These are phyloP conservation scores for Colletotrichum camelliae DNA, from an alignment of 2,329 filamentous ascomycete species.

Conservation along the genomic window DNA sequence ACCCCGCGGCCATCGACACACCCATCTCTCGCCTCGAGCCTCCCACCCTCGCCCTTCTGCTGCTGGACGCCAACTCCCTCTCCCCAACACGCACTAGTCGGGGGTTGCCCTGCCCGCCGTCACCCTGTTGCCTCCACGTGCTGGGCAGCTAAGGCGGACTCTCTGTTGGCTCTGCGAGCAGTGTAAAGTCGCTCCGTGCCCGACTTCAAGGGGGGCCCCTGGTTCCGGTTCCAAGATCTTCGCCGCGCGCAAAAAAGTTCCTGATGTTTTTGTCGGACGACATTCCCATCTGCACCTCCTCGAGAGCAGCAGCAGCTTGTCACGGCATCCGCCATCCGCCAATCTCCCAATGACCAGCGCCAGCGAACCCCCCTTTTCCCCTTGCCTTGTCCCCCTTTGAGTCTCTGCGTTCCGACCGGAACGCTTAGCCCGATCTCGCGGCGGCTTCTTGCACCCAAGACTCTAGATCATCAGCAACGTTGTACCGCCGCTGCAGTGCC, in stretches of 20 bases:
- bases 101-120: slow-evolving; percentile 1
- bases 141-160: background rate
- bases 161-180: background rate
- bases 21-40: background rate
- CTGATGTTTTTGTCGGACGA: slow-evolving; percentile 7
- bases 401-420: background rate
- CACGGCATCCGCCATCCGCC: slow-evolving; percentile 10
- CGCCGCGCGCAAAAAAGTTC: slow-evolving; percentile 10
- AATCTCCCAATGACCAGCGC: background rate
- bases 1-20: slow-evolving; percentile 1
- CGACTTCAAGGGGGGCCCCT: background rate
- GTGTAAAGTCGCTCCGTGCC: background rate
- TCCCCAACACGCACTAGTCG: background rate
- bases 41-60: background rate
- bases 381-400: background rate
- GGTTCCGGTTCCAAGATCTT: slow-evolving; percentile 7
- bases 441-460: slow-evolving; percentile 13
- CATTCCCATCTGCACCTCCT: slow-evolving; percentile 6
- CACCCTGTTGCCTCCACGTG: background rate
- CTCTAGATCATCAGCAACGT: slow-evolving; percentile 16
- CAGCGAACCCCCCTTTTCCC: background rate
- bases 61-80: background rate
- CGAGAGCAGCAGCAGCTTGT: background rate
- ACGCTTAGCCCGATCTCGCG: slow-evolving; percentile 15
- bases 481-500: background rate